These are phyloP conservation scores for Mikania micrantha DNA, from an alignment of 129 eudicot species.

Conservation along the genomic window DNA sequence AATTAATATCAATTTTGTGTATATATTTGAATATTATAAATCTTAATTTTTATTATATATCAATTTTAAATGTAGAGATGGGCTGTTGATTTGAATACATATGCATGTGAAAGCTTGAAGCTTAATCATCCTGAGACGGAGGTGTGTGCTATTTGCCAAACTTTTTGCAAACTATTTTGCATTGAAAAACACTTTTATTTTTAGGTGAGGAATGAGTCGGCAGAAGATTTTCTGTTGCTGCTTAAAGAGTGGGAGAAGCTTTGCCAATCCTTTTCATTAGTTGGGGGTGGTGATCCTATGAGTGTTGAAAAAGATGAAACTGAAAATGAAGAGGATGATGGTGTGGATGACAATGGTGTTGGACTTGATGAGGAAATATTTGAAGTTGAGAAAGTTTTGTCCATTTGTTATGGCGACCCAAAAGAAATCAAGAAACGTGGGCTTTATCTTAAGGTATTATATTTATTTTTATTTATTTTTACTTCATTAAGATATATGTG, in stretches of 20 bases:
- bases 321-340: conserved; percentile 25
- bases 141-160: conserved; percentile 25
- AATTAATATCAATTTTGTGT: background rate
- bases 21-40: background rate
- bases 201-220: conserved; percentile 65
- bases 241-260: conserved; percentile 70
- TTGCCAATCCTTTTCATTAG: conserved; percentile 23
- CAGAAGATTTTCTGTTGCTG: conserved; percentile 52
- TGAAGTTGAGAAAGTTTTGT: conserved; percentile 55
- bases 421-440: conserved; percentile 26
- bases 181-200: background rate
- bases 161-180: background rate
- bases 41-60: background rate
- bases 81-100: conserved; percentile 61
- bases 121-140: conserved; percentile 79
- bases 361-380: conserved; percentile 41
- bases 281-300: conserved; percentile 16
- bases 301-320: conserved; percentile 13
- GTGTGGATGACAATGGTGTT: conserved; percentile 28
- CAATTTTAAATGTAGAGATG: conserved; percentile 46
- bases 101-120: conserved; percentile 66
- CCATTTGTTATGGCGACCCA: conserved; percentile 74
- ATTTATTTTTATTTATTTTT: background rate
- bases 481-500: too few relatives aligned
- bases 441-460: conserved; percentile 64